These are phyloP conservation scores for Clohesyomyces aquaticus DNA, from an alignment of 495 filamentous ascomycete genomes.

Conservation along the genomic window DNA sequence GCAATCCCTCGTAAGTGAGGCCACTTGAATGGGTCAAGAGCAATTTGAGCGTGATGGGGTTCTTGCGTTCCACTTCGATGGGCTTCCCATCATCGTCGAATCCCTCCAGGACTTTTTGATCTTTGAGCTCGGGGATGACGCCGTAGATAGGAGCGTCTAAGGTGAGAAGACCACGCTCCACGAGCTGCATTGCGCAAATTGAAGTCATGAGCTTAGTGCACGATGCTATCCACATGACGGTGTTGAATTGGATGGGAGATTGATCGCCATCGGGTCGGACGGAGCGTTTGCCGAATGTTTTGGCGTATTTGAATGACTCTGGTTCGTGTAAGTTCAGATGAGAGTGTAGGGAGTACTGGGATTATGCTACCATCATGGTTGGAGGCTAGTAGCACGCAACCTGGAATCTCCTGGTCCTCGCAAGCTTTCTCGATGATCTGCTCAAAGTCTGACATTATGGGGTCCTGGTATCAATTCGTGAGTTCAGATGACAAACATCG, in stretches of 20 bases:
- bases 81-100: slow-evolving; percentile 29
- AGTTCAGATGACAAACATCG: neutral
- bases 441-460: slow-evolving; percentile 20
- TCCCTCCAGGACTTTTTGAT: slow-evolving; percentile 39
- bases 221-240: slow-evolving; percentile 36
- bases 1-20: slow-evolving; percentile 18
- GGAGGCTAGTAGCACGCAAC: slow-evolving; percentile 22
- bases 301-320: slow-evolving; percentile 23
- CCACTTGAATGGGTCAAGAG: slow-evolving; percentile 24
- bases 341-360: neutral
- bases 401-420: slow-evolving; percentile 24
- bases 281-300: slow-evolving; percentile 26
- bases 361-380: slow-evolving; percentile 29
- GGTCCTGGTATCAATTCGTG: neutral
- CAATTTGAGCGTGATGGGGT: slow-evolving; percentile 35
- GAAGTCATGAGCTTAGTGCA: slow-evolving; percentile 41
- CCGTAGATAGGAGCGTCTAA: slow-evolving; percentile 24
- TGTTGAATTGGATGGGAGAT: slow-evolving; percentile 13
- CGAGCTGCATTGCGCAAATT: slow-evolving; percentile 33
- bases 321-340: neutral
- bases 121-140: slow-evolving; percentile 40
- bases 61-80: slow-evolving; percentile 19
- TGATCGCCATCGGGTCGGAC: slow-evolving; percentile 9
- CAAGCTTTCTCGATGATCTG: slow-evolving; percentile 19
- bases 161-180: slow-evolving; percentile 30